phyloP scores from a whole-genome alignment of 1,284 basidiomycete species.

The Mycena citricolor region DNA sequence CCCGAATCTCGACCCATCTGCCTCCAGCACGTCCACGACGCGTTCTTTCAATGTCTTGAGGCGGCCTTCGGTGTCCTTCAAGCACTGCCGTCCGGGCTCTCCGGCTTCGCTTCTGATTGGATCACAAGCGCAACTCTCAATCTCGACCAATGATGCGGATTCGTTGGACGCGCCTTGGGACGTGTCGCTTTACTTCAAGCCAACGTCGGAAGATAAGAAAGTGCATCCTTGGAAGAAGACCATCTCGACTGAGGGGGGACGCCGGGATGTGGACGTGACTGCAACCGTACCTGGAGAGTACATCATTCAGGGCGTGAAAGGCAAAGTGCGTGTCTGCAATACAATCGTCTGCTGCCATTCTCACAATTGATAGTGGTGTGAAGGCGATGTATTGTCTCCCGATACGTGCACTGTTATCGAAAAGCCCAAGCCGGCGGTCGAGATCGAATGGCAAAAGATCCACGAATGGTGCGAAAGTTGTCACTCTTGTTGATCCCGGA shows the following conservation, averaged over 20 bases:
- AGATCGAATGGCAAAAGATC: conserved; percentile 88
- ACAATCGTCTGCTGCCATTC: conserved; percentile 1
- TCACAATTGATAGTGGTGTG: conserved; percentile 70
- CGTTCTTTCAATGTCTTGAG: conserved; percentile 74
- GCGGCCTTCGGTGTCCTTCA: conserved; percentile 76
- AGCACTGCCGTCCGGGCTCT: conserved; percentile 67
- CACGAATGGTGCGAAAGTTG: conserved; percentile 73
- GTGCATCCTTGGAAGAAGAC: conserved; percentile 62
- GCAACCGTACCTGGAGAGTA: conserved; percentile 80
- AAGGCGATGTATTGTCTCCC: conserved; percentile 80
- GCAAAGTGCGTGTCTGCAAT: conserved; percentile 46
- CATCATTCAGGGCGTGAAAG: conserved; percentile 69
- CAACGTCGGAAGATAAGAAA: conserved; percentile 43
- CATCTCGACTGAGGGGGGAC: conserved; percentile 48
- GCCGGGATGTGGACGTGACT: conserved; percentile 50
- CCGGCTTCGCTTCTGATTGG: conserved; percentile 79
- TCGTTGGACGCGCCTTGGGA: conserved; percentile 67
- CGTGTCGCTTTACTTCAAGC: conserved; percentile 60
- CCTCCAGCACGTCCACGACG: conserved; percentile 48
- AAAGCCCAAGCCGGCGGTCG: conserved; percentile 73
- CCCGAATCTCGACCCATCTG: conserved; percentile 33
- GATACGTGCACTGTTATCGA: conserved; percentile 76
- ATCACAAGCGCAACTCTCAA: conserved; percentile 51
- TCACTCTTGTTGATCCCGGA: background rate
- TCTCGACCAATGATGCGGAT: conserved; percentile 55